Conservation (phyloP, 2,329 filamentous ascomycete genomes). For the Alternaria panax region DNA sequence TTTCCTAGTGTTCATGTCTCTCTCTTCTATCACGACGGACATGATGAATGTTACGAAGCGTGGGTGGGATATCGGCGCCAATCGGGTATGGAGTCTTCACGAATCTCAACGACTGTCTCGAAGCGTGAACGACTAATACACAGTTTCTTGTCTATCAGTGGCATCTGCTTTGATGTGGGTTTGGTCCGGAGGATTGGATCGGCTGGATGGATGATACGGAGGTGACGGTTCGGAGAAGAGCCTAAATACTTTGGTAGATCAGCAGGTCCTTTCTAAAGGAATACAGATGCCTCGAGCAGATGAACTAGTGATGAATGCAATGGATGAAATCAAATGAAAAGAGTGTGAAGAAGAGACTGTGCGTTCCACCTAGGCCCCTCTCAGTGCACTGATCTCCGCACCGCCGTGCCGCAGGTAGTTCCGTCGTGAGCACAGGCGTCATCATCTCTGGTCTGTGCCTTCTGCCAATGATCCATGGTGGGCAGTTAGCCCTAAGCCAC, state of each 20-base stretch:
- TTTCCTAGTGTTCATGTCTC: slow-evolving; percentile 25
- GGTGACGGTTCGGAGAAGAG: slow-evolving; percentile 3
- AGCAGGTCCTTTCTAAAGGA: slow-evolving; percentile 19
- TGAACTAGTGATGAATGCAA: slow-evolving; percentile 32
- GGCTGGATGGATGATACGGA: slow-evolving; percentile 9
- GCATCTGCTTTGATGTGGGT: slow-evolving; percentile 22
- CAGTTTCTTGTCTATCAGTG: slow-evolving; percentile 26
- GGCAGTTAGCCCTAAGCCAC: slow-evolving; percentile 16
- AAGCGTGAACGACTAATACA: slow-evolving; percentile 32
- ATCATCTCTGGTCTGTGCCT: slow-evolving; percentile 28
- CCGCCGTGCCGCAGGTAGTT: slow-evolving; percentile 34
- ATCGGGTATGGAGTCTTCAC: slow-evolving; percentile 24
- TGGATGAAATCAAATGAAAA: slow-evolving; percentile 16
- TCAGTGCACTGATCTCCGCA: slow-evolving; percentile 29
- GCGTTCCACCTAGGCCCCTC: slow-evolving; percentile 28
- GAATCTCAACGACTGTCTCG: slow-evolving; percentile 30
- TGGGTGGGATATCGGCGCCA: slow-evolving; percentile 20
- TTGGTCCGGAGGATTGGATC: slow-evolving; percentile 11
- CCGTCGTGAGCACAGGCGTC: slow-evolving; percentile 37
- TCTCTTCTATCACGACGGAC: slow-evolving; percentile 34
- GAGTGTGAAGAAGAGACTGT: slow-evolving; percentile 26
- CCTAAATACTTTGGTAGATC: slow-evolving; percentile 22
- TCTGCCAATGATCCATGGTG: slow-evolving; percentile 25
- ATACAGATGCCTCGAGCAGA: slow-evolving; percentile 22
- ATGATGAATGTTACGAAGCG: slow-evolving; percentile 35